Evolutionary conservation across 148 eudicot genomes (phyloP).

Genomic region (Limonium bicolor): DNA sequence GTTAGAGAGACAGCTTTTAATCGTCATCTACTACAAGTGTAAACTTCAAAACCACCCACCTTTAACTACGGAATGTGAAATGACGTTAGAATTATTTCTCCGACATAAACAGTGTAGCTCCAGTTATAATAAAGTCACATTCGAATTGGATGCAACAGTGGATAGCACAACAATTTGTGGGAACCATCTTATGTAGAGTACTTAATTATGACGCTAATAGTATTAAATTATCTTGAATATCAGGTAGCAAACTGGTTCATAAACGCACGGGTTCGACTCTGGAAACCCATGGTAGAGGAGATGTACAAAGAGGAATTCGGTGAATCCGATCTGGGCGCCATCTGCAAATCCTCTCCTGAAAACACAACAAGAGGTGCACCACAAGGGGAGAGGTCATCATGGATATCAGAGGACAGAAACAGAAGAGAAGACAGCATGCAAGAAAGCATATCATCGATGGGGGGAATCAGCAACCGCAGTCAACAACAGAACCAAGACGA

Average conservation of each 20-base stretch:
- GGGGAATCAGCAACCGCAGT: not conserved
- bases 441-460: conserved; percentile 19
- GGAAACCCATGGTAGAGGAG: conserved; percentile 98
- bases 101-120: too few species aligned
- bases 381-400: conserved; percentile 32
- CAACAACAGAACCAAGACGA: not conserved
- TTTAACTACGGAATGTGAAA: too few species aligned
- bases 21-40: too few species aligned
- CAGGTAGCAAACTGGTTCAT: conserved; percentile 98
- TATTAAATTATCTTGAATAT: too few species aligned
- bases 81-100: too few species aligned
- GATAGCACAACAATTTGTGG: not conserved
- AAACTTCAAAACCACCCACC: too few species aligned
- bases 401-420: conserved; percentile 29
- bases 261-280: conserved; percentile 89
- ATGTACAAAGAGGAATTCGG: conserved; percentile 95
- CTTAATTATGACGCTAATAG: too few species aligned
- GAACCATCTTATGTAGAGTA: too few species aligned
- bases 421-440: conserved; percentile 38
- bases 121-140: too few species aligned
- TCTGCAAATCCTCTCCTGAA: conserved; percentile 43
- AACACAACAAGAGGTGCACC: conserved; percentile 21
- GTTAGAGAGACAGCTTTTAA: too few species aligned
- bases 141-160: too few species aligned
- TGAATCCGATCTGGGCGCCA: conserved; percentile 30